These are phyloP conservation scores for Tolypocladium paradoxum DNA, from an alignment of 2,329 filamentous ascomycete genomes.

Conservation along the genomic window DNA sequence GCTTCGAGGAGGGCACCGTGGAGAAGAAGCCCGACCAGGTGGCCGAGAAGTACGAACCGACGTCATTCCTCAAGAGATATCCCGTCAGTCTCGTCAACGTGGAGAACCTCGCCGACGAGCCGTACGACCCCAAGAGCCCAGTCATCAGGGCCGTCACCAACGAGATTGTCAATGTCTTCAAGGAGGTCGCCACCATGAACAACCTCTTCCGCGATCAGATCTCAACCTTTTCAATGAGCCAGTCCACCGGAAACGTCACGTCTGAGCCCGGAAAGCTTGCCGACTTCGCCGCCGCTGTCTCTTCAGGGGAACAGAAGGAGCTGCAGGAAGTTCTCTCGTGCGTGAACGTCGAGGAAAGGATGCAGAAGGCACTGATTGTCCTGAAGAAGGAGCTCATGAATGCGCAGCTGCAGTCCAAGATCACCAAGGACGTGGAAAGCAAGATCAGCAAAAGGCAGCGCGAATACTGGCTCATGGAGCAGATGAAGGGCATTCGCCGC, in stretches of 20 bases:
- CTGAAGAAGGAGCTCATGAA: constrained; percentile 99
- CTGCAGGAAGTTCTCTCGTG: constrained; percentile 84
- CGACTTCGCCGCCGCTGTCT: constrained; percentile 93
- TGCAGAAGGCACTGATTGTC: constrained; percentile 84
- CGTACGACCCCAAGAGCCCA: constrained; percentile 80
- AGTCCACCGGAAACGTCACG: constrained; percentile 87
- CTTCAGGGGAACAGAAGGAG: constrained; percentile 84
- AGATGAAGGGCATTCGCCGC: constrained; percentile 96
- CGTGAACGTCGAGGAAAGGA: constrained; percentile 81
- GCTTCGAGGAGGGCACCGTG: constrained; percentile 77
- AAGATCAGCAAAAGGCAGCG: constrained; percentile 96
- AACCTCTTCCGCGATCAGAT: constrained; percentile 95
- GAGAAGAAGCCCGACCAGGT: constrained; percentile 43
- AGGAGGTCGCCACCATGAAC: constrained; percentile 90
- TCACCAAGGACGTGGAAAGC: constrained; percentile 92
- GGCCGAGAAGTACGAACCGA: constrained; percentile 64
- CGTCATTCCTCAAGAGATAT: constrained; percentile 82
- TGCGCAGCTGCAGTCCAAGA: constrained; percentile 91
- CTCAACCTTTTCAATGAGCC: constrained; percentile 91
- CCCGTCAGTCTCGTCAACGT: constrained; percentile 92
- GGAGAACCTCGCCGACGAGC: constrained; percentile 81
- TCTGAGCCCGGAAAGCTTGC: constrained; percentile 91
- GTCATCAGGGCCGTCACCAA: constrained; percentile 87
- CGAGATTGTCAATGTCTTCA: constrained; percentile 98
- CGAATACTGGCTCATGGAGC: constrained; percentile 98